Evolutionary conservation across 2,329 filamentous ascomycete species (phyloP), one percentile per base, ranked within the genome.

Genomic region (Neophaeococcomyces aloes): DNA sequence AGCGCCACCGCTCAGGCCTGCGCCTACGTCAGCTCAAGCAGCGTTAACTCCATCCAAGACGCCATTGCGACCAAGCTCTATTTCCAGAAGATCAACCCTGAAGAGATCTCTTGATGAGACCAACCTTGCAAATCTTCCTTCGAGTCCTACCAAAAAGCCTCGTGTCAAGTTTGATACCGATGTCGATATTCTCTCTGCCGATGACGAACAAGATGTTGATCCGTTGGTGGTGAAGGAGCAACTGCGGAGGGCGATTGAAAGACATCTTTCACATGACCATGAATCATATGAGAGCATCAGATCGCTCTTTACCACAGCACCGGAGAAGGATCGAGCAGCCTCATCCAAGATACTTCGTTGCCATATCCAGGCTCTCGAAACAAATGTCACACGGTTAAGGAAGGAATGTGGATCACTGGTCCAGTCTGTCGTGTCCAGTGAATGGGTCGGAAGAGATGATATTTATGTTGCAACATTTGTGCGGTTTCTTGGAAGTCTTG

Each of bases 371-470:
- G 76, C 74, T n/a, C 62, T 81, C 38, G 64, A 71, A 47, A 67
- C 70, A n/a, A 71, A 74, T 48, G 68, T 77, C 18, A 71, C 70
- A 34, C 60, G 67, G 39, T 65, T 81, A 39, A 68, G 74, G 51
- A 69, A 70, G 46, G 70, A 68, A 42, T 79, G 75, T 60, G 69
- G 69, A 40, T 70, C 73, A 32, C 61, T 81, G 10, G 75, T 80
- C 29, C 65, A 74, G 48, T 70, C 75, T 7, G 64, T 79, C 7
- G 60, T 81, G 46, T 66, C 72, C 49, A 74, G 74, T 48, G 68
- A 73, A 54, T 81, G 78, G 78, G 63, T 79, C 29, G 75, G 74
- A 34, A 69, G 77, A 45, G 75, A 79, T 48, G 74, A 78, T 46
- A 62, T 65, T 14, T 81, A 79, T 55, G 68, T 76, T 37, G 68